Evolutionary conservation across 2,329 filamentous ascomycete species (phyloP), one percentile per base, ranked within the genome.

Genomic region (Microcera coccophila): DNA sequence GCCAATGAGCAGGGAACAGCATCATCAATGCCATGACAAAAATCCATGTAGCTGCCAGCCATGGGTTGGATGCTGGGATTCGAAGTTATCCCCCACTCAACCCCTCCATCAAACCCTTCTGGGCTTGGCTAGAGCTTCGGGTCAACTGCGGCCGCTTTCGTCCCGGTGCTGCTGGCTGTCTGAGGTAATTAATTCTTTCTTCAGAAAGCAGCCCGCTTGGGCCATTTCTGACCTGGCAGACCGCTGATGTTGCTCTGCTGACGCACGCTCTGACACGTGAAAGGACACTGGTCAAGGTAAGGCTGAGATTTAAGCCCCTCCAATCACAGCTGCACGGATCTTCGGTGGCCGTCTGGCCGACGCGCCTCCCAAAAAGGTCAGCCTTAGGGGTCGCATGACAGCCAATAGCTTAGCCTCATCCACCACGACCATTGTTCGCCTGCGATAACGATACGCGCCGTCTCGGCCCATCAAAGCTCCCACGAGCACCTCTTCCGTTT

Each of bases 61-160:
- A 26, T 12, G 22, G 22, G 12, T 7, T 26, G 22, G 7, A 26
- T 7, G 22, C 22, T 26, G n/a, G n/a, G n/a, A 14, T 9, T 28
- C 24, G 24, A 28, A 28, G 24, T 9, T 9, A 9, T 28, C 24
- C 29, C 29, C 29, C 29, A 32, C 29, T n/a, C 29, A 8, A 45
- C 31, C 45, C 43, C 38, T 45, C 34, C 15, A 47, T 45, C n/a
- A n/a, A n/a, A n/a, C 48, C 47, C 38, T 22, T 45, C 39, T 42
- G 10, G 39, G 43, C 19, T 42, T 54, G 52, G 52, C 26, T 24
- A 28, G 35, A 12, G 9, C 8, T 36, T 38, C 33, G 41, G 35
- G 24, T 48, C 38, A 47, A 56, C 44, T 12, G 41, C 42, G 44
- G 44, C 29, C 29, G 29, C 11, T 32, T 22, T 22, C 20, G 8